phyloP scores from a whole-genome alignment of 371 early-diverging fungal species.

The Zopfochytrium polystomum region DNA sequence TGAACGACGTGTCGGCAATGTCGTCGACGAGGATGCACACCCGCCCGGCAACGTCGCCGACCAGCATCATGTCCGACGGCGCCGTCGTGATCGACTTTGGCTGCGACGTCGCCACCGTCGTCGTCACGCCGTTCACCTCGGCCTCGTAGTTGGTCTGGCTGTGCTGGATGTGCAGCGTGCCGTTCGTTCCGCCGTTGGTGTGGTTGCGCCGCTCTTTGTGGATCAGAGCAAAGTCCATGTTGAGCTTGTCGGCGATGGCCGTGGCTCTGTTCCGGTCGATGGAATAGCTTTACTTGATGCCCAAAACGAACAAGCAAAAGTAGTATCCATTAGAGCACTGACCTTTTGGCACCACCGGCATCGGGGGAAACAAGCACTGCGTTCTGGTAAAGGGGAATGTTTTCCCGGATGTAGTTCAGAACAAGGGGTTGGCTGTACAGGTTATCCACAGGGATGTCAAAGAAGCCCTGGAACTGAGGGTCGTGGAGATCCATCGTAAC shows the following conservation, averaged over 20 bases:
- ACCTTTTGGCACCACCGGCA: constrained; percentile 97
- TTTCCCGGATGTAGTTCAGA: constrained; percentile 79
- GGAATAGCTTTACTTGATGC: not conserved
- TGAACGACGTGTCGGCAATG: constrained; percentile 89
- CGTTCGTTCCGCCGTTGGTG: constrained; percentile 7
- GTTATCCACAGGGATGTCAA: constrained; percentile 93
- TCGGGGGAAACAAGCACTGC: constrained; percentile 94
- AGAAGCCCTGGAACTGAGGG: constrained; percentile 93
- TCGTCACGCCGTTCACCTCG: too few relatives aligned
- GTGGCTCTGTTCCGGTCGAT: constrained; percentile 66
- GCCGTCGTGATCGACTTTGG: constrained; percentile 88
- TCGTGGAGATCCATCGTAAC: constrained; percentile 97
- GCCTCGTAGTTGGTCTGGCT: not conserved
- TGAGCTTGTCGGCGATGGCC: constrained; percentile 90
- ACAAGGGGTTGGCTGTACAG: constrained; percentile 80
- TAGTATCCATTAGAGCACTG: not conserved
- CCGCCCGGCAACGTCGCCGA: constrained; percentile 87
- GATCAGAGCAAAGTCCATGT: constrained; percentile 71
- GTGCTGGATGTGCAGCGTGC: constrained; percentile 16
- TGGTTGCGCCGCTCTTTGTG: constrained; percentile 60
- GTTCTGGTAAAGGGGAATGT: constrained; percentile 73
- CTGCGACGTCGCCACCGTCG: too few relatives aligned
- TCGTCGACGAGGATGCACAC: constrained; percentile 88
- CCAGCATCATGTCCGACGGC: constrained; percentile 83
- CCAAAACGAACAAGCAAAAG: not conserved